Evolutionary conservation across 352 stramenopile genomes (phyloP), one percentile per base, ranked within the genome.

Genomic region (Pythium aphanidermatum): DNA sequence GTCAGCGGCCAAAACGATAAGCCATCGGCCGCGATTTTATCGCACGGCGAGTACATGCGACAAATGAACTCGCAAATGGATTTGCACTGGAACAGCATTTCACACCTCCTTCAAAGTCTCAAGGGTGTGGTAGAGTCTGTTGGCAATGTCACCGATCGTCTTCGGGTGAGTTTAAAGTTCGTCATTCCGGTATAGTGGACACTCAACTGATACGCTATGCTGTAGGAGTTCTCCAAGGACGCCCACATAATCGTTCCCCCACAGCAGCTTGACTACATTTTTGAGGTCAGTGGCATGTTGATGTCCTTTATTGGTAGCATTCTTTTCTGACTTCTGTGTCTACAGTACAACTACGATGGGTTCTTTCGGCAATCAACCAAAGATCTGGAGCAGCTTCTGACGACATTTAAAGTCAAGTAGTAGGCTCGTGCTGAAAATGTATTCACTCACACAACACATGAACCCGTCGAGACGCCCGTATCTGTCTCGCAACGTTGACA

Each of bases 221-320:
- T 33, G 26, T 46, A 92, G 78, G 75, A 80, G 37, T 90, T 77
- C 58, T 60, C 71, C 19, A 86, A 83, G 50, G 77, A 85, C 40
- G 60, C 67, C 2, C 61, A 73, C 48, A 86, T 84, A 37, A 70
- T 68, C 21, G 78, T 90, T 25, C 75, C 78, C 30, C 62, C 68
- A 12, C 75, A 90, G 53, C 78, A 90, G 51, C 61, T 93, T 38
- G 81, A 90, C 54, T 93, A 93, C 64, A 93, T 93, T 67, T 93
- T 93, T 81, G 81, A 90, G 65, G 80, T 92, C 48, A 60, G 56
- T 45, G 24, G 14, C 5, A 3, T 51, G 7, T 16, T 29, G 2
- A 13, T 31, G 33, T 10, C 2, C 26, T 46, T 16, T 13, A 39
- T 34, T 31, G 5, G 10, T 38, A 28, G n/a, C n/a, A n/a, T n/a